Evolutionary conservation across 441 rosid species (phyloP).

Genomic region (Eugenia klotzschiana): DNA sequence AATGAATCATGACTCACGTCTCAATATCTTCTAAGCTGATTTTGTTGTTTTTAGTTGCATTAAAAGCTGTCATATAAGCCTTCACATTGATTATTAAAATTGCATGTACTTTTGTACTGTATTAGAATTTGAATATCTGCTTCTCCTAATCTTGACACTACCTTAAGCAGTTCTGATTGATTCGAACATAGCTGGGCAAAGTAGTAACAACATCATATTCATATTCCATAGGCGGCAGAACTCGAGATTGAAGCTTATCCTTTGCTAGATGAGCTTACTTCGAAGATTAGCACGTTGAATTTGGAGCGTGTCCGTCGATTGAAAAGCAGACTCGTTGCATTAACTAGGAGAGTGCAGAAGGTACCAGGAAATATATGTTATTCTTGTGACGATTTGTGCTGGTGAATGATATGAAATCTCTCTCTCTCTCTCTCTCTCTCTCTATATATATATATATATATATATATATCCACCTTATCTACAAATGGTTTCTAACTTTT

Average conservation of each 20-base stretch:
- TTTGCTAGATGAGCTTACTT: slow-evolving; percentile 83
- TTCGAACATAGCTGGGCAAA: background rate
- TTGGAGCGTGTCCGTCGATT: slow-evolving; percentile 85
- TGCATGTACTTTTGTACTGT: background rate
- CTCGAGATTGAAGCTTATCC: slow-evolving; percentile 98
- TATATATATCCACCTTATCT: too few relatives aligned
- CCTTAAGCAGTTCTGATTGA: background rate
- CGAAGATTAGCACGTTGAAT: slow-evolving; percentile 90
- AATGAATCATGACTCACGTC: background rate
- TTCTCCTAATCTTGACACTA: background rate
- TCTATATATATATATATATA: too few relatives aligned
- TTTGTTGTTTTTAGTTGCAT: background rate
- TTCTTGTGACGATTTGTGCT: background rate
- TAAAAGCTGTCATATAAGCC: background rate
- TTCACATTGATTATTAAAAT: background rate
- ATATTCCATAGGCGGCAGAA: slow-evolving; percentile 67
- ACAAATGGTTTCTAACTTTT: background rate
- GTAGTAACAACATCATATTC: background rate
- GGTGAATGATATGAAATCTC: background rate
- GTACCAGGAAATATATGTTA: slow-evolving; percentile 13
- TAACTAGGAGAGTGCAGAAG: slow-evolving; percentile 95
- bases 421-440: background rate
- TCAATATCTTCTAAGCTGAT: background rate
- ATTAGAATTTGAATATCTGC: background rate
- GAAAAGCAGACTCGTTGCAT: slow-evolving; percentile 92